Conservation (phyloP, 805 yeast species). For the Yarrowia sp. region DNA sequence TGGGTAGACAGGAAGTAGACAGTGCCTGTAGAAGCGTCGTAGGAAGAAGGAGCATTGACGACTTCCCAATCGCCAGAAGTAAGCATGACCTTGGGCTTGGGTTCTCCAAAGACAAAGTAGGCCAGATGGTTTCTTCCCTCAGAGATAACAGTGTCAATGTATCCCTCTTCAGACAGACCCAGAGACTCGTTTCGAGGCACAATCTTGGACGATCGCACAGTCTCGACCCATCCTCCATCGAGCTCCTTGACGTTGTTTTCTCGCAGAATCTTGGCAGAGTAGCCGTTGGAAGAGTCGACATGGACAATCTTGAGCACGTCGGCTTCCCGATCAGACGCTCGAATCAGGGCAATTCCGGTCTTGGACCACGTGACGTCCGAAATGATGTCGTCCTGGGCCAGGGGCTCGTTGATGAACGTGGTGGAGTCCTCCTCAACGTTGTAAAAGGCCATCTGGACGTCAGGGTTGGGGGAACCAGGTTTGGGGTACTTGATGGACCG, state of each 20-base stretch:
- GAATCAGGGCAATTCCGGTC: constrained; percentile 57
- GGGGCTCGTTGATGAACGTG: constrained; percentile 43
- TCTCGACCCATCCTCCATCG: constrained; percentile 78
- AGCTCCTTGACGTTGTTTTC: constrained; percentile 51
- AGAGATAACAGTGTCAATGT: constrained; percentile 68
- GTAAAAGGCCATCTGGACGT: constrained; percentile 59
- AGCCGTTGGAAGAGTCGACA: constrained; percentile 54
- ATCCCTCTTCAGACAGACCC: constrained; percentile 65
- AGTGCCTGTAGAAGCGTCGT: constrained; percentile 56
- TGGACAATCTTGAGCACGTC: constrained; percentile 66
- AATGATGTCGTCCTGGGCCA: constrained; percentile 55
- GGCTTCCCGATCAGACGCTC: constrained; percentile 69
- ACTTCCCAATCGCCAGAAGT: constrained; percentile 92
- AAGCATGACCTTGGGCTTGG: constrained; percentile 60
- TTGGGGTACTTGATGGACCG: constrained; percentile 78
- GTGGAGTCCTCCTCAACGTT: constrained; percentile 41
- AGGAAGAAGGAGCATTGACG: constrained; percentile 68
- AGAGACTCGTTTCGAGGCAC: constrained; percentile 59
- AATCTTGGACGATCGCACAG: constrained; percentile 66
- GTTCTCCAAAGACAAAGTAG: constrained; percentile 73
- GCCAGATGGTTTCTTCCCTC: constrained; percentile 77
- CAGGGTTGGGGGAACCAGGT: constrained; percentile 79
- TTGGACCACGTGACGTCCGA: constrained; percentile 80
- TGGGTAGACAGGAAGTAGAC: constrained; percentile 76
- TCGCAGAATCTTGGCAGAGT: constrained; percentile 40